A percentile compares a stretch with the other conserved stretches of the same genome.
phyloP scores from a whole-genome alignment of 1,139 yeast species.

The Saccharomycopsis phalli region DNA sequence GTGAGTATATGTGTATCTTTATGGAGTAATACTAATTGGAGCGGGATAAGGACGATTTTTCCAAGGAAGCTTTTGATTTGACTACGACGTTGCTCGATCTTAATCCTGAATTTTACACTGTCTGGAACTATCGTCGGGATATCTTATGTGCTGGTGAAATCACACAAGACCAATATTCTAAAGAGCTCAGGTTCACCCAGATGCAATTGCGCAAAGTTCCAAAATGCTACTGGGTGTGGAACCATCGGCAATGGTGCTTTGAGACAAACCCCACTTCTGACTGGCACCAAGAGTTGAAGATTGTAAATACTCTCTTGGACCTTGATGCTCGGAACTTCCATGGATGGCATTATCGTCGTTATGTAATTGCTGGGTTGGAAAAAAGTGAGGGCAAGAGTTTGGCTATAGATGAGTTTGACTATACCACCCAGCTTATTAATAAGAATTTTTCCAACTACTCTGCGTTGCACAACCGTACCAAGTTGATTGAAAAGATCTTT shows the following conservation, averaged over 20 bases:
- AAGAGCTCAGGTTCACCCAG: constrained; percentile 58
- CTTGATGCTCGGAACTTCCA: constrained; percentile 81
- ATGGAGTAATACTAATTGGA: too few species aligned
- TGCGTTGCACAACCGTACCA: constrained; percentile 91
- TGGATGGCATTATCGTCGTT: constrained; percentile 92
- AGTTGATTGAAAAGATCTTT: constrained; percentile 50
- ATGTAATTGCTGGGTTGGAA: constrained; percentile 50
- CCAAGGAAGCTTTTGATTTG: constrained; percentile 38
- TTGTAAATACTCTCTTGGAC: constrained; percentile 60
- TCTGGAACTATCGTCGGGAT: constrained; percentile 86
- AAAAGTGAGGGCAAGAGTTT: constrained; percentile 26
- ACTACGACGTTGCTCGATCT: constrained; percentile 49
- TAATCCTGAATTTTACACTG: constrained; percentile 84
- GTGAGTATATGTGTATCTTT: constrained; percentile 14
- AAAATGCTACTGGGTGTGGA: constrained; percentile 96
- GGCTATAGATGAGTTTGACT: constrained; percentile 52
- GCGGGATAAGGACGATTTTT: constrained; percentile 28
- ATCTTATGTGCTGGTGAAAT: constrained; percentile 36
- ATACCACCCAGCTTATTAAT: constrained; percentile 71
- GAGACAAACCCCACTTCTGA: constrained; percentile 44
- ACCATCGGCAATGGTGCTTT: constrained; percentile 81
- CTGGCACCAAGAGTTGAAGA: constrained; percentile 61
- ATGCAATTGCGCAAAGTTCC: constrained; percentile 58
- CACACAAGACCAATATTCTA: constrained; percentile 31
- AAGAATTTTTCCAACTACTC: constrained; percentile 84